These are phyloP conservation scores for Daldinia childiae DNA, from an alignment of 495 filamentous ascomycete species.

Conservation along the genomic window DNA sequence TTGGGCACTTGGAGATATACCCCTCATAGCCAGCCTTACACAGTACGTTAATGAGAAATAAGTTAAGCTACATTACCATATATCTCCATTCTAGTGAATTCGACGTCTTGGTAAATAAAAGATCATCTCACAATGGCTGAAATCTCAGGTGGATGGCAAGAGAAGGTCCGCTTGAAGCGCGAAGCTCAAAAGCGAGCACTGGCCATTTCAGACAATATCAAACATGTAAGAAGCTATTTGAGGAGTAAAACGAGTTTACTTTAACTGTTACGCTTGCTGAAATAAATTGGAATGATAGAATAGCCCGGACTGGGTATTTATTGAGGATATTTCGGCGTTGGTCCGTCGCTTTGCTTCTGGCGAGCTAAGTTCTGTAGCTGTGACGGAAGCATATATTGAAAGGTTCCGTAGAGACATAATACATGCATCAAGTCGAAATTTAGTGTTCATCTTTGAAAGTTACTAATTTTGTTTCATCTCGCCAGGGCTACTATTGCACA, in stretches of 20 bases:
- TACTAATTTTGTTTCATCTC: constrained; percentile 11
- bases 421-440: not conserved
- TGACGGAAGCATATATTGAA: constrained; percentile 59
- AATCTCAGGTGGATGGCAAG: constrained; percentile 21
- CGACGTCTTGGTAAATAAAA: not conserved
- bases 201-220: constrained; percentile 17
- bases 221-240: constrained; percentile 9
- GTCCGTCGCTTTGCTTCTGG: constrained; percentile 50
- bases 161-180: constrained; percentile 33
- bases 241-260: not conserved
- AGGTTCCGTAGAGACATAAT: constrained; percentile 49
- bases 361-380: constrained; percentile 54
- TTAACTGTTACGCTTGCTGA: constrained; percentile 20
- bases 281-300: constrained; percentile 14
- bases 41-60: not conserved
- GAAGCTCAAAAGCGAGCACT: constrained; percentile 28
- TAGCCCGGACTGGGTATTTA: constrained; percentile 52
- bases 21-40: not conserved
- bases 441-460: not conserved
- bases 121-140: constrained; percentile 25
- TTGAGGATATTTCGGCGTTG: constrained; percentile 51
- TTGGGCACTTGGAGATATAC: not conserved
- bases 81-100: not conserved
- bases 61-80: not conserved
- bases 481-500: constrained; percentile 30